phyloP scores from a whole-genome alignment of 371 early-diverging fungal genomes.

The Zopfochytrium polystomum region DNA sequence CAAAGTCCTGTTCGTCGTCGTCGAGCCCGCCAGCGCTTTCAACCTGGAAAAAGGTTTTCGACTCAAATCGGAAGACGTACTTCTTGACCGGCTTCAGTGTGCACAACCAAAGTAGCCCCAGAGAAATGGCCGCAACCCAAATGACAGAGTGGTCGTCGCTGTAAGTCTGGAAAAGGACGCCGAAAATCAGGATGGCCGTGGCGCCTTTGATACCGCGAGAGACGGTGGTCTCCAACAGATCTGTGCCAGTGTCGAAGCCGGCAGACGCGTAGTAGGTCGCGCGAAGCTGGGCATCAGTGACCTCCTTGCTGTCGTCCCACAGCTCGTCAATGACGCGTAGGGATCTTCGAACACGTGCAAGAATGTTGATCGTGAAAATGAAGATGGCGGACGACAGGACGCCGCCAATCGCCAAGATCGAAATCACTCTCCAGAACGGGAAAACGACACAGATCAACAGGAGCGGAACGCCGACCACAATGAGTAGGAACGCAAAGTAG shows the following conservation, averaged over 20 bases:
- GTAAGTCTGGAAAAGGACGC: slow-evolving; percentile 7
- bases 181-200: not conserved
- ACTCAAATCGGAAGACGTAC: too few relatives aligned
- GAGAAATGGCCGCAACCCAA: too few relatives aligned
- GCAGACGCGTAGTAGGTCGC: slow-evolving; percentile 10
- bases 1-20: slow-evolving; percentile 5
- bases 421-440: slow-evolving; percentile 6
- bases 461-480: slow-evolving; percentile 1
- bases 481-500: not conserved
- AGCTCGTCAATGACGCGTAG: slow-evolving; percentile 2
- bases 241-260: slow-evolving; percentile 13
- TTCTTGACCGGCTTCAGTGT: too few relatives aligned
- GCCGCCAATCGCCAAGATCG: too few relatives aligned
- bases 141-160: too few relatives aligned
- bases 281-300: slow-evolving; percentile 3
- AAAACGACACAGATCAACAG: not conserved
- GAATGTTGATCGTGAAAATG: slow-evolving; percentile 11
- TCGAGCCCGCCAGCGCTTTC: too few relatives aligned
- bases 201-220: not conserved
- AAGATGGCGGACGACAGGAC: slow-evolving; percentile 1
- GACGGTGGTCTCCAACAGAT: not conserved
- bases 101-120: too few relatives aligned
- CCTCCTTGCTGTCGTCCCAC: slow-evolving; percentile 5
- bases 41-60: too few relatives aligned
- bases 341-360: not conserved